Conservation (phyloP, 768 basidiomycete genomes). For the Trametes maxima region DNA sequence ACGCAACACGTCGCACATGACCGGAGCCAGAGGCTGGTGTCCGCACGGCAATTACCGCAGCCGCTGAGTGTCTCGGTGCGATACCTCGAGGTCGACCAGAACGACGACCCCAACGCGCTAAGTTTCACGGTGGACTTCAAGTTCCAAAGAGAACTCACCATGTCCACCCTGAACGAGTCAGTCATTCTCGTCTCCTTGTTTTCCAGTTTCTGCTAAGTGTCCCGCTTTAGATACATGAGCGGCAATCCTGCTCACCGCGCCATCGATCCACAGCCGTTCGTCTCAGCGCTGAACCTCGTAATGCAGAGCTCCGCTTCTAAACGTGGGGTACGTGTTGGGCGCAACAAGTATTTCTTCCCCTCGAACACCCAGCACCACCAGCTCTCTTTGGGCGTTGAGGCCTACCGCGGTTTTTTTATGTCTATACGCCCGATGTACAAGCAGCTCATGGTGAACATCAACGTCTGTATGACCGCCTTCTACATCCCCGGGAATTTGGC, state of each 20-base stretch:
- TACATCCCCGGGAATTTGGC: conserved; percentile 65
- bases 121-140: conserved; percentile 44
- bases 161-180: conserved; percentile 37
- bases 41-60: conserved; percentile 41
- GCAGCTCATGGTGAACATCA: conserved; percentile 56
- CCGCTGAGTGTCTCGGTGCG: conserved; percentile 37
- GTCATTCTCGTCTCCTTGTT: conserved; percentile 18
- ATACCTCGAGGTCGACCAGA: conserved; percentile 46
- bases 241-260: conserved; percentile 57
- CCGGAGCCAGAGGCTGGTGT: conserved; percentile 43
- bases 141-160: conserved; percentile 35
- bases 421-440: conserved; percentile 52
- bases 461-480: conserved; percentile 56
- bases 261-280: conserved; percentile 58
- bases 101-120: conserved; percentile 39
- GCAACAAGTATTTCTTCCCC: conserved; percentile 68
- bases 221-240: conserved; percentile 49
- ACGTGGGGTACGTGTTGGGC: conserved; percentile 62
- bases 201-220: not conserved
- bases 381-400: conserved; percentile 44
- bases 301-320: conserved; percentile 57
- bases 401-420: conserved; percentile 53
- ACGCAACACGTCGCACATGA: conserved; percentile 54
- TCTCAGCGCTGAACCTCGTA: conserved; percentile 68
- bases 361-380: conserved; percentile 15